A percentile compares a stretch with the other conserved stretches of the same genome.
These are phyloP conservation scores for Ilyonectria destructans DNA, from an alignment of 2,329 filamentous ascomycete genomes.

Conservation along the genomic window DNA sequence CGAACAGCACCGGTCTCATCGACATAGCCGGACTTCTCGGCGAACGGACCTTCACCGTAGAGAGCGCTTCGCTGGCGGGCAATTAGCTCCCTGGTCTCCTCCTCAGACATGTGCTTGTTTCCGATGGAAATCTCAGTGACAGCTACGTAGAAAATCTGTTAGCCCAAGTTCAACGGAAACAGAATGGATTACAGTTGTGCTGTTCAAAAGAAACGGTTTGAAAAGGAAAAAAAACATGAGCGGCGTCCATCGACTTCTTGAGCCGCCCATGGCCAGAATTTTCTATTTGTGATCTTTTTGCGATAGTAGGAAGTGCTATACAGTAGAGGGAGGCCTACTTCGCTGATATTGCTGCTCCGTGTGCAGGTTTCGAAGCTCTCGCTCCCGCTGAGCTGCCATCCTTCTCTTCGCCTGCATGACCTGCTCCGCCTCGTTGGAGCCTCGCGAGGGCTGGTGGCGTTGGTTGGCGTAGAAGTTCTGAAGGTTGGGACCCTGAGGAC, in stretches of 20 bases:
- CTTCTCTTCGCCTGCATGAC: constrained; percentile 99
- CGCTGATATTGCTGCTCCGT: constrained; percentile 99
- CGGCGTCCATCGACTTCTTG: constrained; percentile 44
- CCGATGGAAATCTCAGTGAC: constrained; percentile 62
- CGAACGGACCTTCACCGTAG: constrained; percentile 84
- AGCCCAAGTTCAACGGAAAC: constrained; percentile 55
- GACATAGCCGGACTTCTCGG: constrained; percentile 76
- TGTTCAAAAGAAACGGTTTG: constrained; percentile 42
- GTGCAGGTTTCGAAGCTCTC: constrained; percentile 99
- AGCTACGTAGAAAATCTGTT: constrained; percentile 64
- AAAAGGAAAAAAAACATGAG: constrained; percentile 45
- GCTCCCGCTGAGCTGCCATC: constrained; percentile 99
- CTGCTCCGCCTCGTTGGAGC: constrained; percentile 94
- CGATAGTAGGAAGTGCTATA: constrained; percentile 71
- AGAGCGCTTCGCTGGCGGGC: constrained; percentile 95
- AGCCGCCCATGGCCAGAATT: constrained; percentile 49
- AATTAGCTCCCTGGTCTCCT: constrained; percentile 95
- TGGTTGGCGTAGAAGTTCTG: constrained; percentile 97
- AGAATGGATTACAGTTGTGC: constrained; percentile 47
- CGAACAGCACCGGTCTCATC: constrained; percentile 79
- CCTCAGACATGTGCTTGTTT: constrained; percentile 92
- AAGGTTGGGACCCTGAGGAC: constrained; percentile 80
- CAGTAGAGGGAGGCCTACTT: constrained; percentile 91
- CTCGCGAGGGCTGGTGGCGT: constrained; percentile 88
- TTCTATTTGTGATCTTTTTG: constrained; percentile 59